Base-by-base conservation (phyloP, 257 asterid species). In the Asclepias syriaca region DNA sequence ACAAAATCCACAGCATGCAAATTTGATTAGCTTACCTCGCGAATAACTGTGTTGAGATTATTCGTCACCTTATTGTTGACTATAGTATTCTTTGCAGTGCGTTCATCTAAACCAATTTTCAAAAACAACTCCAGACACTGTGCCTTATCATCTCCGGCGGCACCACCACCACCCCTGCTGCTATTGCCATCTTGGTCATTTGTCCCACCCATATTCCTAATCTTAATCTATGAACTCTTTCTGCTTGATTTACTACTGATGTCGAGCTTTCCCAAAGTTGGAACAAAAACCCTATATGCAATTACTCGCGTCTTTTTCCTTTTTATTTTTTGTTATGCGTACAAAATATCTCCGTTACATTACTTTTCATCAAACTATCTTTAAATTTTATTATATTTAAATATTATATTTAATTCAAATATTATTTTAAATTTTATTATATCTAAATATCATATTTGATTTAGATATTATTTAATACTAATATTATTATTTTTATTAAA, bases 81-180 rank as follows among this genome's bases (percentile, higher is more conserved):
- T 22, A 85, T 34, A 6, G 87, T 85, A 56, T 85, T 85, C 65
- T 85, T 82, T 3, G 89, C 87, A 4, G 87, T 82, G 48, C 74
- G 73, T 63, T 85, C 87, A 29, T 85, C 89, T 65, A 85, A 72
- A 12, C 89, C 89, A 40, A 85, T 82, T 57, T 74, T 80, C 77
- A 73, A 39, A 56, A 85, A 85, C 69, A 85, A 32, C 40, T 84
- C 86, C 54, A 81, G 50, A 53, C 27, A 67, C 64, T 43, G 22
- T 37, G 63, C 77, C 66, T 73, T 78, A 37, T 59, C 72, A 49
- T 48, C 73, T 24, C 69, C 76, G n/a, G 51, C 71, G 12, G 15
- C 51, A 48, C 53, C 53, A 45, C 9, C 46, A 6, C 46, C 48
- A 43, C 10, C 48, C 48, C 66, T 67, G 60, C 27, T 22, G 55